Conservation (phyloP, 768 basidiomycete species). For the Cantharellus cinnabarinus region DNA sequence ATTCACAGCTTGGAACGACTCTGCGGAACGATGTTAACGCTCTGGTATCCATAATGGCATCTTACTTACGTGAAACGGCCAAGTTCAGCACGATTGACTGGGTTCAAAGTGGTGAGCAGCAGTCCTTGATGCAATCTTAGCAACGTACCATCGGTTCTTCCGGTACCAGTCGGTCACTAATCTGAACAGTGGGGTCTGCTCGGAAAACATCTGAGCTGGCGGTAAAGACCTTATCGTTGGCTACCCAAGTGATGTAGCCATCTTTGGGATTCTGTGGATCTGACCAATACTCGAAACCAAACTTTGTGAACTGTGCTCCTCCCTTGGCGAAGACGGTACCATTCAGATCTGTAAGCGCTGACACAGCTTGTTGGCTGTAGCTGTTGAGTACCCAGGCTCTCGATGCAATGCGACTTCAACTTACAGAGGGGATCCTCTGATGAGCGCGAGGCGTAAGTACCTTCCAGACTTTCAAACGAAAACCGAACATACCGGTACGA, state of each 20-base stretch:
- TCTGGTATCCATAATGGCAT: constrained; percentile 58
- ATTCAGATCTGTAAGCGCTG: constrained; percentile 38
- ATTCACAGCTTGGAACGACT: constrained; percentile 47
- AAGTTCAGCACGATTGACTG: constrained; percentile 28
- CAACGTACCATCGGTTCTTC: constrained; percentile 24
- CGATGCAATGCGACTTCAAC: no score
- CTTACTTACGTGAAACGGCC: constrained; percentile 5
- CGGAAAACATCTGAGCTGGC: constrained; percentile 25
- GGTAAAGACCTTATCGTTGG: constrained; percentile 13
- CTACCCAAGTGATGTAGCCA: constrained; percentile 17
- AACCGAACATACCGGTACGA: constrained; percentile 35
- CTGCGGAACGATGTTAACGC: constrained; percentile 31
- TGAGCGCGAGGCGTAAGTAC: constrained; percentile 18
- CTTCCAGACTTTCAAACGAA: not conserved
- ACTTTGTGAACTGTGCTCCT: constrained; percentile 12
- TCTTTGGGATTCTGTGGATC: constrained; percentile 12
- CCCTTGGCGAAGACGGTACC: constrained; percentile 34
- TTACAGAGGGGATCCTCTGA: no score
- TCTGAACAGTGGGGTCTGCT: constrained; percentile 12
- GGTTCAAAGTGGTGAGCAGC: not conserved
- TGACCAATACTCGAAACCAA: constrained; percentile 16
- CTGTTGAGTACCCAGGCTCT: not conserved
- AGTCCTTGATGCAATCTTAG: not conserved
- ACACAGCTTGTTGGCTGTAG: constrained; percentile 44
- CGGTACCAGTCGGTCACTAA: constrained; percentile 18